Base-by-base conservation (phyloP, 2,329 filamentous ascomycete species). In the Fusarium avenaceum region DNA sequence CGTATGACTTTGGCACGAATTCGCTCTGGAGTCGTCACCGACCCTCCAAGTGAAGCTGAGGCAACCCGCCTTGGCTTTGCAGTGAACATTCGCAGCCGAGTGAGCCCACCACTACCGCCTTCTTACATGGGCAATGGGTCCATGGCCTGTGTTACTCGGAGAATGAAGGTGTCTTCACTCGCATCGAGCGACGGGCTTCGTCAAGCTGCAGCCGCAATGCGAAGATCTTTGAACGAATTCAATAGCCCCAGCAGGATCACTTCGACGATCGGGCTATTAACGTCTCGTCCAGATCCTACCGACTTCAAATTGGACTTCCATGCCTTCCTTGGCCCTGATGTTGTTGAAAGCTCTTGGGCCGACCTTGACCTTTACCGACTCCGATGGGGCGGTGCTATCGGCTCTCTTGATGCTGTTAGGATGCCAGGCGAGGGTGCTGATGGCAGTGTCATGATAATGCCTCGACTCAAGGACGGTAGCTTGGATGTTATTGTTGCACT, bases 51-150 rank as follows among this genome's bases (percentile, higher is more conserved):
- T 7, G 13, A 20, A 3, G n/a, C 4, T 11, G 8, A 53, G 7
- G 15, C n/a, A 17, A 17, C 40, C 5, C 28, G 20, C 3, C n/a
- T 53, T 7, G 19, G 13, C 40, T 26, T 53, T 19, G 28, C 50
- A 9, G 40, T 53, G 4, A 53, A 53, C 3, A 14, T 53, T 28
- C 30, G 40, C 14, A 35, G 11, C 9, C 30, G 30, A 2, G 6
- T 28, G 13, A 53, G 40, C 13, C 50, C 50, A 7, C 40, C 40
- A 7, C 40, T 53, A 1, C 30, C 50, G 7, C 20, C 20, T 8
- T 33, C 30, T 9, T 53, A 53, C 15, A 7, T 53, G 10, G 50
- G 50, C 1, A 46, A 53, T 45, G 50, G 28, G 19, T 53, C 50
- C 1, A 46, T 53, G 20, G 28, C 20, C 1, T 53, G 50, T 2